A percentile compares a stretch with the other conserved stretches of the same genome.
Conservation (phyloP, 495 filamentous ascomycete species). For the Aeminium ludgeri region DNA sequence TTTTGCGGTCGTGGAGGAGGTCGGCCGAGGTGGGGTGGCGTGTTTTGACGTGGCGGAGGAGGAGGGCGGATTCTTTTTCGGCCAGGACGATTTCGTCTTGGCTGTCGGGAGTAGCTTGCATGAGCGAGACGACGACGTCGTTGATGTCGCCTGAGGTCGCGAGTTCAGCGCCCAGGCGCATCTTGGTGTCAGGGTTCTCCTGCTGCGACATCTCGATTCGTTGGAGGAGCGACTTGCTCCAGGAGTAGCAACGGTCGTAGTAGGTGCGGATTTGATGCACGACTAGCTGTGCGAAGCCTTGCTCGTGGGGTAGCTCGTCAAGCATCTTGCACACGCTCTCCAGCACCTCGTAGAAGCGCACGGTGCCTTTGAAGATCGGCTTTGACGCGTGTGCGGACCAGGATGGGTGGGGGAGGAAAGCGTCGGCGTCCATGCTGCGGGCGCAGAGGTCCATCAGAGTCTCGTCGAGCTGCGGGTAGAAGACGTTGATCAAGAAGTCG, state of each 20-base stretch:
- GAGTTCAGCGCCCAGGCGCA: conserved; percentile 58
- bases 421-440: conserved; percentile 64
- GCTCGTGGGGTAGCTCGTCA: conserved; percentile 86
- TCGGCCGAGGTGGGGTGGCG: conserved; percentile 52
- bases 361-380: conserved; percentile 86
- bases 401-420: conserved; percentile 71
- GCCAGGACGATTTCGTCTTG: conserved; percentile 20
- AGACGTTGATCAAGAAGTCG: conserved; percentile 95
- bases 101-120: conserved; percentile 26
- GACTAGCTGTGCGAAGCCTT: conserved; percentile 80
- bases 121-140: conserved; percentile 46
- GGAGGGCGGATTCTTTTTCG: conserved; percentile 45
- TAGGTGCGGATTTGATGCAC: conserved; percentile 80
- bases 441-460: conserved; percentile 79
- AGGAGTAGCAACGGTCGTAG: conserved; percentile 76
- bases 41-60: conserved; percentile 47
- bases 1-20: conserved; percentile 78
- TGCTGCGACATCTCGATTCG: conserved; percentile 31
- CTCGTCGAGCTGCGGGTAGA: conserved; percentile 90
- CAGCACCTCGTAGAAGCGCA: conserved; percentile 71
- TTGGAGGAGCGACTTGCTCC: conserved; percentile 59
- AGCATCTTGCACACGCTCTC: conserved; percentile 88
- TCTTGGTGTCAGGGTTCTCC: conserved; percentile 20
- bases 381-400: conserved; percentile 62
- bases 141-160: conserved; percentile 52